phyloP scores from a whole-genome alignment of 2,329 filamentous ascomycete genomes.

The Lecanicillium sp. region DNA sequence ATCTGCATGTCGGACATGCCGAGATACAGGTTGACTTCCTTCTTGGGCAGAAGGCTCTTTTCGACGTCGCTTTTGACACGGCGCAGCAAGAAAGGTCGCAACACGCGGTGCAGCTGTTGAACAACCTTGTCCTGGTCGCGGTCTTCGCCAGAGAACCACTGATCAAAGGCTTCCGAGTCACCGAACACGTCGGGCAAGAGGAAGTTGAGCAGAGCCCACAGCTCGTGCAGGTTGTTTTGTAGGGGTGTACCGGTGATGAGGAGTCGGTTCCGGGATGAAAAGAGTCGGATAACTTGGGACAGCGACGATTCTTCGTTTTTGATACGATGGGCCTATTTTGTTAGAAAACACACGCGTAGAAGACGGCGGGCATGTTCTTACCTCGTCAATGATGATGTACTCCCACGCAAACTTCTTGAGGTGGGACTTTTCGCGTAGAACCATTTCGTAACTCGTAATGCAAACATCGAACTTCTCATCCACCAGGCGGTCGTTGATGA shows the following conservation, averaged over 20 bases:
- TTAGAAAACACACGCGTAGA: not conserved
- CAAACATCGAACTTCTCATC: constrained; percentile 97
- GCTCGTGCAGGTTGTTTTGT: constrained; percentile 95
- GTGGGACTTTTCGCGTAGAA: constrained; percentile 87
- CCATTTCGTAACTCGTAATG: constrained; percentile 99
- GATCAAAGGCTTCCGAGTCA: constrained; percentile 91
- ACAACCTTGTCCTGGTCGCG: constrained; percentile 93
- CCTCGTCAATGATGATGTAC: constrained; percentile 97
- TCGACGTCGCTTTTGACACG: constrained; percentile 97
- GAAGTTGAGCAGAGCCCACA: constrained; percentile 97
- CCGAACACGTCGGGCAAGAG: constrained; percentile 97
- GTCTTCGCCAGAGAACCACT: constrained; percentile 92
- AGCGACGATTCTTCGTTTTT: constrained; percentile 98
- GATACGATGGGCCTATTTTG: constrained; percentile 71
- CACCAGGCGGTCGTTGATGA: constrained; percentile 87
- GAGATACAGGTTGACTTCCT: constrained; percentile 93
- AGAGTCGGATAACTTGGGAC: constrained; percentile 91
- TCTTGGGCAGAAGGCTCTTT: constrained; percentile 95
- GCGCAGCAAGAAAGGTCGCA: constrained; percentile 88
- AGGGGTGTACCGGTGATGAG: constrained; percentile 95
- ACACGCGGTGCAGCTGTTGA: constrained; percentile 86
- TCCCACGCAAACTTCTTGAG: constrained; percentile 99
- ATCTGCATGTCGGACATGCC: constrained; percentile 99
- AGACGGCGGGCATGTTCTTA: constrained; percentile 15
- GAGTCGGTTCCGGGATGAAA: constrained; percentile 90